These are phyloP conservation scores for Haplosporangium sp. DNA, from an alignment of 371 early-diverging fungal species.

Conservation along the genomic window DNA sequence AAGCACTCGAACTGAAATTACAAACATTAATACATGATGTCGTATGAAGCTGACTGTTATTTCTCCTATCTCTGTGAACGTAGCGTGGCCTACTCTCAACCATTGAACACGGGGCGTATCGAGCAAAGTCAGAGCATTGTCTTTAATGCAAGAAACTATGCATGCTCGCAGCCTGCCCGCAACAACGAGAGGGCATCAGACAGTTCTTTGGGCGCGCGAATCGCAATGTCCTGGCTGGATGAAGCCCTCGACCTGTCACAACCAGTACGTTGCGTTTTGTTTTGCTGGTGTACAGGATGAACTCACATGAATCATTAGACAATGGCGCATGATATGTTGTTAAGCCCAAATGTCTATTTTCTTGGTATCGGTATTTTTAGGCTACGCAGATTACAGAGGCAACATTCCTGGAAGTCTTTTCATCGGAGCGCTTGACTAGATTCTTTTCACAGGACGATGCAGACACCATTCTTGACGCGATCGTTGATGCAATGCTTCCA, in stretches of 20 bases:
- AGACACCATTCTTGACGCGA: constrained; percentile 47
- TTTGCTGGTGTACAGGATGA: no score
- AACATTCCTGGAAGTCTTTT: constrained; percentile 60
- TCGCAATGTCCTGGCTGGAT: constrained; percentile 51
- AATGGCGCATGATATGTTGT: neutral
- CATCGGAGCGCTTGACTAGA: constrained; percentile 62
- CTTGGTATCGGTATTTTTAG: constrained; percentile 2
- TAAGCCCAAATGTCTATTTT: neutral
- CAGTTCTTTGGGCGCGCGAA: constrained; percentile 44
- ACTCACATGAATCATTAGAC: no score
- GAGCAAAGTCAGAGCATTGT: constrained; percentile 37
- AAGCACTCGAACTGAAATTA: neutral
- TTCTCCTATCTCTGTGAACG: neutral
- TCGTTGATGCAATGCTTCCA: constrained; percentile 54
- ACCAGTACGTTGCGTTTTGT: constrained; percentile 15
- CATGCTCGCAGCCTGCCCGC: constrained; percentile 46
- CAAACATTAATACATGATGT: neutral
- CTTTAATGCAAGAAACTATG: constrained; percentile 32
- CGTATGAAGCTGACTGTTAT: neutral
- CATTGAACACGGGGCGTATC: constrained; percentile 38
- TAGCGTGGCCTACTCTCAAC: constrained; percentile 54
- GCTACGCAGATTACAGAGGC: constrained; percentile 51
- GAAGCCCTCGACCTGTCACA: constrained; percentile 46
- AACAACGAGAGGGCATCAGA: constrained; percentile 52
- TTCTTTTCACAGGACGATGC: constrained; percentile 57